Evolutionary conservation across 2,329 filamentous ascomycete species (phyloP), one percentile per base, ranked within the genome.

Genomic region (Colletotrichum coccodes): DNA sequence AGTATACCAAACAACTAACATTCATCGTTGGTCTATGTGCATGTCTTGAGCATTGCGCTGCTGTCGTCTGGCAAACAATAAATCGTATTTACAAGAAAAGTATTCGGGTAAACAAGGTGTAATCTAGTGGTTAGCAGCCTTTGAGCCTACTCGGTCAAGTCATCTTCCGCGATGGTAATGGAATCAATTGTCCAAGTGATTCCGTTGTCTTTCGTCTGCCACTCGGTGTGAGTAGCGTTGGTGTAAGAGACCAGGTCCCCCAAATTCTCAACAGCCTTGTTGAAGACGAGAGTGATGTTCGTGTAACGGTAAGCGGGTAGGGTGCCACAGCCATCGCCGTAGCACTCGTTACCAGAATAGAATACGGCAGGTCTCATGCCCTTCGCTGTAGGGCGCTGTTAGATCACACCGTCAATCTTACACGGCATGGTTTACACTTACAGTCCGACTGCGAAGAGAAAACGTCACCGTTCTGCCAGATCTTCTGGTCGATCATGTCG

Each of bases 311-410:
- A 60, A 23, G 56, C 63, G 16, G 52, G 38, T 1, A 60, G 47
- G 16, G 56, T 65, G 8, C 63, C 56, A 9, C 56, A 60, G 36
- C 56, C 63, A 54, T 61, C 47, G 18, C 56, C 63, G 56, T 60
- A 65, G 56, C 63, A 65, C 18, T 65, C 56, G 47, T 65, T 65
- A 21, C 56, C 63, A 14, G 63, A 65, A 47, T 65, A 65, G 21
- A 65, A 60, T 9, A 60, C 47, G 18, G 56, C 63, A 26, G 56
- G 56, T 32, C 63, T 46, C 63, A 60, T 65, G 18, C 56, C 63
- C 47, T 60, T 65, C 7, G 63, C 63, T 65, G 30, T 21, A n/a
- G 16, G 14, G 32, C 12, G 12, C 32, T 30, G 23, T 61, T 36
- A 65, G 56, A 23, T 21, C 16, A 16, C 18, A 32, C 32, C 26